Evolutionary conservation across 306 rosid genomes (phyloP), one percentile per base, ranked within the genome.

Genomic region (Acacia melanoxylon): DNA sequence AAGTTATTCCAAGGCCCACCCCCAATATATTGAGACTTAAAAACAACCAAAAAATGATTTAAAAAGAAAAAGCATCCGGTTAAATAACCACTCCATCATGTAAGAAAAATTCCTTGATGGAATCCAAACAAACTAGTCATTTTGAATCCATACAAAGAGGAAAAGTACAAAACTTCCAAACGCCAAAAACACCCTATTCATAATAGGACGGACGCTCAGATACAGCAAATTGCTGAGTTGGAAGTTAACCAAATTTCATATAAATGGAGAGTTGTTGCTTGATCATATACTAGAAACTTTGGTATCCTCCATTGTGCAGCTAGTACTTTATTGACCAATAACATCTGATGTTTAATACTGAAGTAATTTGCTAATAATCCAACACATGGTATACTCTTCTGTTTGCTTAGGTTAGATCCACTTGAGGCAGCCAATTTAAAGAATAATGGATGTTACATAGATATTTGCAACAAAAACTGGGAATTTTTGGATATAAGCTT

Each of bases 391-490:
- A 33, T 56, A 24, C 15, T 78, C 71, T 33, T 25, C 1, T 33
- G 12, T 68, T 59, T 22, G 20, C 48, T 6, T 1, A 24, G 6
- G 49, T 68, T 19, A 19, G 29, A 4, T 22, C 41, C 42, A 35
- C 56, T 17, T 71, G 58, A 10, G 14, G 77, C 78, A 45, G 78
- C 46, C 24, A 78, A 73, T 6, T 37, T 37, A 37, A 72, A 78
- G 59, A 82, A 74, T 40, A 76, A 76, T 63, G 77, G 70, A 75
- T 22, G 72, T 12, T 10, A 14, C 20, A 72, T 24, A 58, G 41
- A 48, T n/a, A 42, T 77, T 56, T 75, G 76, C 78, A 65, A 29
- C 31, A 72, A 20, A 44, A 58, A 66, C 61, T 52, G 58, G 63
- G 48, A 44, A 68, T 12, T 42, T 52, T 75, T 16, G 48, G 51